These are phyloP conservation scores for Phytophthora kernoviae DNA, from an alignment of 352 stramenopile genomes.

Conservation along the genomic window DNA sequence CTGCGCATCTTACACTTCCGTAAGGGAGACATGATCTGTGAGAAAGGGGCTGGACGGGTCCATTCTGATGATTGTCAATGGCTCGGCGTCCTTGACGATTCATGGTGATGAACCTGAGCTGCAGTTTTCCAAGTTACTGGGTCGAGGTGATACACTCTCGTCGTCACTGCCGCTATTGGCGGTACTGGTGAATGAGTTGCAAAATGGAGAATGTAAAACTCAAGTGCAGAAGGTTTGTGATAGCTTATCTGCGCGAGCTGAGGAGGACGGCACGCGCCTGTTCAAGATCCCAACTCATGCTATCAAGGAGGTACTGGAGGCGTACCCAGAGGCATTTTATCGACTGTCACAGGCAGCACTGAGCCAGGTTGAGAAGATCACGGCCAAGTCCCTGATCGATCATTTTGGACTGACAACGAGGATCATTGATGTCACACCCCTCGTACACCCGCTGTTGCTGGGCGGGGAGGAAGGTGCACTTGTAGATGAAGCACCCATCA, in stretches of 20 bases:
- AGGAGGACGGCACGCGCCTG: constrained; percentile 55
- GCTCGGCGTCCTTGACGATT: constrained; percentile 61
- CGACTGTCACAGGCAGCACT: constrained; percentile 73
- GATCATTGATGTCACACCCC: constrained; percentile 39
- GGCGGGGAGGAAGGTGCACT: constrained; percentile 14
- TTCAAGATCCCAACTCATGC: constrained; percentile 65
- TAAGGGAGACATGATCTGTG: constrained; percentile 66
- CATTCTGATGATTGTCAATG: constrained; percentile 73
- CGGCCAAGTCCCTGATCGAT: constrained; percentile 75
- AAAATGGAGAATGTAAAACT: constrained; percentile 24
- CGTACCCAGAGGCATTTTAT: constrained; percentile 75
- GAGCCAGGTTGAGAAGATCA: constrained; percentile 86
- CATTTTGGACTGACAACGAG: constrained; percentile 72
- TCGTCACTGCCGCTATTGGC: constrained; percentile 75
- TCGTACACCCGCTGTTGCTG: constrained; percentile 38
- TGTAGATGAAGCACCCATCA: constrained; percentile 8
- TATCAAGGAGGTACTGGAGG: constrained; percentile 55
- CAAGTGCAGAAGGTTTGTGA: constrained; percentile 60
- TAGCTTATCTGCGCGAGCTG: constrained; percentile 52
- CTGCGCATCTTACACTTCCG: constrained; percentile 56
- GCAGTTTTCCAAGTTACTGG: constrained; percentile 57
- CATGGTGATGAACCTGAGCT: constrained; percentile 44
- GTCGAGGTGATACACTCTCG: constrained; percentile 67
- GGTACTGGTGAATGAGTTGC: constrained; percentile 50
- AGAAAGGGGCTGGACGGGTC: constrained; percentile 70